Percentiles rank a stretch among this genome's conserved stretches.
Conservation (phyloP, 2,329 filamentous ascomycete species). For the Mycosphaerelloides madeirae region DNA sequence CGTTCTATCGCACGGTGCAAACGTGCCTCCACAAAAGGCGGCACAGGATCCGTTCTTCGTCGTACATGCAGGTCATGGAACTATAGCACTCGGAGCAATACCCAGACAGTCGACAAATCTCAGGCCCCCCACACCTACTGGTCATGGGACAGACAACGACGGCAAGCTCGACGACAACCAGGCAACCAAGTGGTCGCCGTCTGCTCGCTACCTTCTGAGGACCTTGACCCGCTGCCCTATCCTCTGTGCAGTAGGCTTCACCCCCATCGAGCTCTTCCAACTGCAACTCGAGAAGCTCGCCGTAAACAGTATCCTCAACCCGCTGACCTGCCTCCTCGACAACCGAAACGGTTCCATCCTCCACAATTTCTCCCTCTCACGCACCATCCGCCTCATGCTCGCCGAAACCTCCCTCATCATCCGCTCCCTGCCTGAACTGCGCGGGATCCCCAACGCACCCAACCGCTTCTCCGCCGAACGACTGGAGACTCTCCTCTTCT, state of each 20-base stretch:
- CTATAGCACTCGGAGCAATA: constrained; percentile 52
- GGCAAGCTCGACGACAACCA: constrained; percentile 12
- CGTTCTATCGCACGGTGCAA: constrained; percentile 56
- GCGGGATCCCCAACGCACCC: constrained; percentile 54
- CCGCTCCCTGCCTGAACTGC: constrained; percentile 67
- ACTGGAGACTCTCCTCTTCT: constrained; percentile 56
- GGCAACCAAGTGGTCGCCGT: constrained; percentile 28
- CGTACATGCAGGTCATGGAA: constrained; percentile 56
- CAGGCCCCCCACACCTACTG: constrained; percentile 7
- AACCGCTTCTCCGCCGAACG: constrained; percentile 58
- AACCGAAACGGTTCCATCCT: constrained; percentile 67
- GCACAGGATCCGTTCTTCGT: constrained; percentile 46
- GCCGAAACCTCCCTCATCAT: constrained; percentile 71
- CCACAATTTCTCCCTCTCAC: constrained; percentile 60
- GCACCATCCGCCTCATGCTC: constrained; percentile 66
- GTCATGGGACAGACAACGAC: constrained; percentile 14
- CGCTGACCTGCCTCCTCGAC: constrained; percentile 74
- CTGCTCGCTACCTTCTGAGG: constrained; percentile 58
- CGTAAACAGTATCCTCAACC: constrained; percentile 71
- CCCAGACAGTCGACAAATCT: constrained; percentile 33
- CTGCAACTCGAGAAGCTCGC: constrained; percentile 75
- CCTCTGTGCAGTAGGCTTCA: constrained; percentile 57
- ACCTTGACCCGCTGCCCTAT: constrained; percentile 59
- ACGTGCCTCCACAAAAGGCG: constrained; percentile 35
- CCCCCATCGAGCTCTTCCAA: constrained; percentile 59